Conservation (phyloP, 2,329 filamentous ascomycete genomes). For the Harringtonia lauricola region DNA sequence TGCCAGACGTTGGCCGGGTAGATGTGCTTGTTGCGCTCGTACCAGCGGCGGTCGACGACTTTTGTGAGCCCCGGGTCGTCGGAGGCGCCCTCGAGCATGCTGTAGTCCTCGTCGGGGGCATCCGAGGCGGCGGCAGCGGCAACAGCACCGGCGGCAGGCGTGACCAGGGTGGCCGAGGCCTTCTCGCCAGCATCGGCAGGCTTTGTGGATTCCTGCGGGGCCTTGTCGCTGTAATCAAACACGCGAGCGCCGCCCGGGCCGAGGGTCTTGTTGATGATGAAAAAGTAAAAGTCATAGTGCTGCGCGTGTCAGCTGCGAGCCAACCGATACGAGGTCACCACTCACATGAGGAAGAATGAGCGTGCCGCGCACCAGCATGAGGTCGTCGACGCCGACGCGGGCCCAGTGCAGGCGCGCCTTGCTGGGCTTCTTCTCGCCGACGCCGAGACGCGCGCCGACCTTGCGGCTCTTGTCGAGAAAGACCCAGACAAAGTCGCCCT, state of each 20-base stretch:
- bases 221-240: slow-evolving; percentile 60
- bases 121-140: slow-evolving; percentile 26
- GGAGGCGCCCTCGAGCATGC: slow-evolving; percentile 58
- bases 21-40: slow-evolving; percentile 95
- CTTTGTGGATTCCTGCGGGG: slow-evolving; percentile 19
- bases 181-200: slow-evolving; percentile 1
- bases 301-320: slow-evolving; percentile 23
- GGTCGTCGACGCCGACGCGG: slow-evolving; percentile 83
- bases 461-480: slow-evolving; percentile 89
- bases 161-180: not conserved
- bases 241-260: slow-evolving; percentile 62
- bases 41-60: slow-evolving; percentile 93
- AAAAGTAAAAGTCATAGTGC: slow-evolving; percentile 98
- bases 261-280: slow-evolving; percentile 76
- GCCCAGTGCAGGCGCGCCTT: slow-evolving; percentile 78
- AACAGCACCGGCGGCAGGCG: slow-evolving; percentile 9
- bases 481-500: slow-evolving; percentile 87
- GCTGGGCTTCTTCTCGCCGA: slow-evolving; percentile 52
- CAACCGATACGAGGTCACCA: slow-evolving; percentile 14
- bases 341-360: slow-evolving; percentile 90
- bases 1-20: slow-evolving; percentile 95
- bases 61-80: slow-evolving; percentile 80
- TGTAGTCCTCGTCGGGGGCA: slow-evolving; percentile 24
- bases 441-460: slow-evolving; percentile 72
- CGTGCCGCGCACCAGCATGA: slow-evolving; percentile 84